These are phyloP conservation scores for Russula vinacea DNA, from an alignment of 768 basidiomycete genomes.

Conservation along the genomic window DNA sequence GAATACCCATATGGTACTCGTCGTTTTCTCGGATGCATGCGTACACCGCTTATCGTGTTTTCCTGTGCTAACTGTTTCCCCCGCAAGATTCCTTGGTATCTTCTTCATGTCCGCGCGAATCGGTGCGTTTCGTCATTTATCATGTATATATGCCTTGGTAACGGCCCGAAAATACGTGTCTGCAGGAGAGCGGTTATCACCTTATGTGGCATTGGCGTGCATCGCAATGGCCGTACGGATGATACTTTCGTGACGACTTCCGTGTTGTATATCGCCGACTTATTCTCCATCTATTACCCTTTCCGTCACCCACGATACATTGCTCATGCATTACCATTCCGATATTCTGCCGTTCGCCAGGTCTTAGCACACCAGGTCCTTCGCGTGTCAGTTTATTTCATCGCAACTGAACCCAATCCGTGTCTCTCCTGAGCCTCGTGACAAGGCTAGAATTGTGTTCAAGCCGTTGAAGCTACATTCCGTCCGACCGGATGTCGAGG, in stretches of 20 bases:
- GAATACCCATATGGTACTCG: not conserved
- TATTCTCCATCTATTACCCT: not conserved
- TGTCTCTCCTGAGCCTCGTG: too few species aligned
- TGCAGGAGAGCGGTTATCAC: constrained; percentile 89
- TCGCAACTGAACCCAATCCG: too few species aligned
- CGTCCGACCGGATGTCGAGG: too few species aligned
- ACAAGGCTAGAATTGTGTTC: too few species aligned
- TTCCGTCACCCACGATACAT: not conserved
- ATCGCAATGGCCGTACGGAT: constrained; percentile 86
- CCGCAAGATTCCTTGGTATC: constrained; percentile 75
- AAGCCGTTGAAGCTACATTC: too few species aligned
- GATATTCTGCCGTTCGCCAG: too few species aligned
- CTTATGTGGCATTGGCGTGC: constrained; percentile 92
- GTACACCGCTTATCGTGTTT: constrained; percentile 4
- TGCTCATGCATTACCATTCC: not conserved
- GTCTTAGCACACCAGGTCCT: too few species aligned
- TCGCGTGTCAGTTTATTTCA: too few species aligned
- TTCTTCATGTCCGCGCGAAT: constrained; percentile 96
- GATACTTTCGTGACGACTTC: constrained; percentile 40
- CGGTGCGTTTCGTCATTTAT: constrained; percentile 50
- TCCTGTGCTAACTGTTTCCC: not conserved
- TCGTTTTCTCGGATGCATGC: not conserved
- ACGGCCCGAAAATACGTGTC: not conserved
- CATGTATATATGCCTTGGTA: not conserved
- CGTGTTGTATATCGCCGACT: not conserved